Evolutionary conservation across 2,329 filamentous ascomycete genomes (phyloP).

Genomic region (Ophiostoma himal-ulmi): DNA sequence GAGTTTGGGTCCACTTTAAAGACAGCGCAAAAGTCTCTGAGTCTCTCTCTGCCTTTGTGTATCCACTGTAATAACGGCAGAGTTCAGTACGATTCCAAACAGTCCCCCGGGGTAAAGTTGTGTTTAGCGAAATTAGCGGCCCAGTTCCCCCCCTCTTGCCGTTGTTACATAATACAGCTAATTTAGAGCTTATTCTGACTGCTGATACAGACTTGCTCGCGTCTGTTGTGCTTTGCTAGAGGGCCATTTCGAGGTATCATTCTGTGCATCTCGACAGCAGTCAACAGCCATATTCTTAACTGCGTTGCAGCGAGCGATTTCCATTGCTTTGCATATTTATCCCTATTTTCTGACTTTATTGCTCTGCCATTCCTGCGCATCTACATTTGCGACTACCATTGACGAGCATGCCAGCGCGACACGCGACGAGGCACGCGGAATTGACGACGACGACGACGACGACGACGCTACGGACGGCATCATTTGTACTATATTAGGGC

Average conservation of each 20-base stretch:
- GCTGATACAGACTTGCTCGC: background rate
- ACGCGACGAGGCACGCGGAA: constrained; percentile 7
- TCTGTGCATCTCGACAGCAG: background rate
- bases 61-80: constrained; percentile 8
- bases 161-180: background rate
- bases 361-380: background rate
- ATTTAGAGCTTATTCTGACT: background rate
- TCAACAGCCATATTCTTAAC: background rate
- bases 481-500: background rate
- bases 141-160: background rate
- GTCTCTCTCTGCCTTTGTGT: background rate
- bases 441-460: constrained; percentile 11
- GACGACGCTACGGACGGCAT: background rate
- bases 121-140: background rate
- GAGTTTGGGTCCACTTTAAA: background rate
- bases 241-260: background rate
- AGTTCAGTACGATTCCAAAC: background rate
- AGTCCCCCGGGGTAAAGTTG: background rate
- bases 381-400: background rate
- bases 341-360: background rate
- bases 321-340: background rate
- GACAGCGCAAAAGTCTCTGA: no score
- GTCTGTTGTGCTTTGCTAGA: background rate
- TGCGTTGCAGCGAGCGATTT: background rate
- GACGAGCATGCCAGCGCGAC: constrained; percentile 10